Percentiles rank a stretch among this genome's conserved stretches.
These are phyloP conservation scores for Magnolia kwangsiensis DNA, from an alignment of 164 flowering plant genomes.

Conservation along the genomic window DNA sequence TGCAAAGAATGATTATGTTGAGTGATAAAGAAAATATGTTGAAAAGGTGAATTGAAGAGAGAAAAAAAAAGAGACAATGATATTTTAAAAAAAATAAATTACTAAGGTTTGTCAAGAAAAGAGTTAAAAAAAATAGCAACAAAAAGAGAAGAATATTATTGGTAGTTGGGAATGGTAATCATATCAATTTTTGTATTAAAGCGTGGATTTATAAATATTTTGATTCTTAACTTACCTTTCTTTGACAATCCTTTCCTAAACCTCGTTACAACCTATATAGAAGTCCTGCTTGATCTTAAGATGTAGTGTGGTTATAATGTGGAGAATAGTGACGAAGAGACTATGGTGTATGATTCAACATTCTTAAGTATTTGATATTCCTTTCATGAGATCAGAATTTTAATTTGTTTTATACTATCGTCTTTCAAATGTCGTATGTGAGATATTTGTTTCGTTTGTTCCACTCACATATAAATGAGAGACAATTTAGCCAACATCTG, in stretches of 20 bases:
- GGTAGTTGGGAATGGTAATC: not conserved
- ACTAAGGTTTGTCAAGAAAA: too few relatives aligned
- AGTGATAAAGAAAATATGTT: too few relatives aligned
- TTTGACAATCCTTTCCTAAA: not conserved
- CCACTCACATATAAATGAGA: not conserved
- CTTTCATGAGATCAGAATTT: not conserved
- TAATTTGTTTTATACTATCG: not conserved
- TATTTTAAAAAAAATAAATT: too few relatives aligned
- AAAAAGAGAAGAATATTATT: not conserved
- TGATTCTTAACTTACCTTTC: not conserved
- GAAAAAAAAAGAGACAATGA: too few relatives aligned
- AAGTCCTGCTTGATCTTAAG: not conserved
- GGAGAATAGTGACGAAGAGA: too few relatives aligned
- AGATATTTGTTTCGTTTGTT: not conserved
- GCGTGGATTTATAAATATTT: too few relatives aligned
- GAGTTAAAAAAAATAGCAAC: too few relatives aligned
- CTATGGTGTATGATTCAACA: too few relatives aligned
- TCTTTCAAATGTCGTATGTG: not conserved
- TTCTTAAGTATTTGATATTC: not conserved
- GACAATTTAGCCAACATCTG: not conserved
- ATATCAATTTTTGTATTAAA: too few relatives aligned
- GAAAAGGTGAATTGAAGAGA: too few relatives aligned
- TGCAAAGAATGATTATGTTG: too few relatives aligned
- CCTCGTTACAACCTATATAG: not conserved
- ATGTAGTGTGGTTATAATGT: not conserved